Evolutionary conservation across 768 basidiomycete genomes (phyloP).

Genomic region (Auricularia auricula-judae): DNA sequence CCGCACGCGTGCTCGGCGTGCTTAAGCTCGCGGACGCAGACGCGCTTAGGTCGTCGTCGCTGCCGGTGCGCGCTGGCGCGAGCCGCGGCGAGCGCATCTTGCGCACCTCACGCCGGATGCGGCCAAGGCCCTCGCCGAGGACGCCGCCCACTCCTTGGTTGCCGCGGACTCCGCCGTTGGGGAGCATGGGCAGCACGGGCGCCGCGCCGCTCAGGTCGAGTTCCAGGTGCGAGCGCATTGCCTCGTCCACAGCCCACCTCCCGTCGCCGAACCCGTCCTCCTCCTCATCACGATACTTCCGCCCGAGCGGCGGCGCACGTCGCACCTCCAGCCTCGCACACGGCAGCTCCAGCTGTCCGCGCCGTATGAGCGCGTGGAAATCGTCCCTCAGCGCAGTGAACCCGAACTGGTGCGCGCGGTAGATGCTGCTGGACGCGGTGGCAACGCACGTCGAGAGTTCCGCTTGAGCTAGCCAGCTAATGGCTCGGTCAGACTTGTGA

Average conservation of each 20-base stretch:
- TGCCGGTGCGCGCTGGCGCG: background rate
- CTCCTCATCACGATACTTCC: background rate
- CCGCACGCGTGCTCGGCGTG: background rate
- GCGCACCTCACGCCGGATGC: constrained; percentile 45
- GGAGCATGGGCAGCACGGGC: constrained; percentile 64
- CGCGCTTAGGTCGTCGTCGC: background rate
- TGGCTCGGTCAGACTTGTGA: background rate
- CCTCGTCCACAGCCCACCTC: constrained; percentile 56
- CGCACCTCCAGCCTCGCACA: constrained; percentile 35
- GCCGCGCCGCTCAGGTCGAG: constrained; percentile 24
- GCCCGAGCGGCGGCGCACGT: constrained; percentile 19
- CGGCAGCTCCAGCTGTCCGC: constrained; percentile 50
- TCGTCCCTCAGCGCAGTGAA: constrained; percentile 69
- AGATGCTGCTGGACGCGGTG: constrained; percentile 52
- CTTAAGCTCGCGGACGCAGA: background rate
- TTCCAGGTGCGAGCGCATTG: constrained; percentile 54
- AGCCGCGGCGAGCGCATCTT: constrained; percentile 17
- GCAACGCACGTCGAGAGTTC: constrained; percentile 69
- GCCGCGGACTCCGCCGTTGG: constrained; percentile 47
- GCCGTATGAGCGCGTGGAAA: constrained; percentile 67
- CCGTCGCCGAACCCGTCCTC: background rate
- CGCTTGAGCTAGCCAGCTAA: constrained; percentile 64
- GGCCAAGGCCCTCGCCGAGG: constrained; percentile 49
- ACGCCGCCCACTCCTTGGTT: constrained; percentile 37
- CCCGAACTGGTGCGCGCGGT: constrained; percentile 75